These are phyloP conservation scores for Amorphotheca resinae DNA, from an alignment of 495 filamentous ascomycete genomes.

Conservation along the genomic window DNA sequence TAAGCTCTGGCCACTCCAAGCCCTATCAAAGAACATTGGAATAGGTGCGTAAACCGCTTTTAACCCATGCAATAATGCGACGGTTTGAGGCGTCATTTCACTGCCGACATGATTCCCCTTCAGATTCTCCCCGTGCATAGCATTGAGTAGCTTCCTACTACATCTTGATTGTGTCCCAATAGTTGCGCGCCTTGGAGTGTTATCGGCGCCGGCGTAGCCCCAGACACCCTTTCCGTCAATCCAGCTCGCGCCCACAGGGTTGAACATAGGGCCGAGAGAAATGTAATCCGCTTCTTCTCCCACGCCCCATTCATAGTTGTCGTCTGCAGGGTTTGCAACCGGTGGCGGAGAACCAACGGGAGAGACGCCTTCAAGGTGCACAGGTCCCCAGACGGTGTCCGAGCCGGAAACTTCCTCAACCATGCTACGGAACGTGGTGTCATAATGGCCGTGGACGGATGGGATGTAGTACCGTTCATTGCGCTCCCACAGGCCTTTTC, in stretches of 20 bases:
- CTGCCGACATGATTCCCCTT: constrained; percentile 50
- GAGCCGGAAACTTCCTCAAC: constrained; percentile 33
- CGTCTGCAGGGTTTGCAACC: constrained; percentile 36
- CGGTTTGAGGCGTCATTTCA: constrained; percentile 58
- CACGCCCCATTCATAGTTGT: constrained; percentile 60
- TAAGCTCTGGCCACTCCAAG: constrained; percentile 42
- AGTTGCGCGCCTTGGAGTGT: constrained; percentile 50
- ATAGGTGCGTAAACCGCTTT: constrained; percentile 59
- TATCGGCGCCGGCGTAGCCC: constrained; percentile 41
- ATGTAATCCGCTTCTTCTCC: constrained; percentile 68
- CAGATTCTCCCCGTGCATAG: constrained; percentile 51
- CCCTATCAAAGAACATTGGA: constrained; percentile 54
- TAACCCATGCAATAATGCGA: constrained; percentile 54
- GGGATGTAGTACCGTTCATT: constrained; percentile 63
- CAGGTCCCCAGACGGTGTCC: constrained; percentile 50
- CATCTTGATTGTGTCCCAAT: constrained; percentile 55
- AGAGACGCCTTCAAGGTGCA: constrained; percentile 29
- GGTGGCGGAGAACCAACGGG: constrained; percentile 50
- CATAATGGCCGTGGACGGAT: constrained; percentile 44
- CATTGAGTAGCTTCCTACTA: constrained; percentile 47
- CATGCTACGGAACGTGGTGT: constrained; percentile 36
- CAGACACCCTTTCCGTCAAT: constrained; percentile 47
- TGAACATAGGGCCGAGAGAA: constrained; percentile 56
- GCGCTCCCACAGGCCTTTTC: constrained; percentile 62
- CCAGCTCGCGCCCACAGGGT: constrained; percentile 52